These are phyloP conservation scores for Primulina huaijiensis DNA, from an alignment of 257 asterid genomes.

Conservation along the genomic window DNA sequence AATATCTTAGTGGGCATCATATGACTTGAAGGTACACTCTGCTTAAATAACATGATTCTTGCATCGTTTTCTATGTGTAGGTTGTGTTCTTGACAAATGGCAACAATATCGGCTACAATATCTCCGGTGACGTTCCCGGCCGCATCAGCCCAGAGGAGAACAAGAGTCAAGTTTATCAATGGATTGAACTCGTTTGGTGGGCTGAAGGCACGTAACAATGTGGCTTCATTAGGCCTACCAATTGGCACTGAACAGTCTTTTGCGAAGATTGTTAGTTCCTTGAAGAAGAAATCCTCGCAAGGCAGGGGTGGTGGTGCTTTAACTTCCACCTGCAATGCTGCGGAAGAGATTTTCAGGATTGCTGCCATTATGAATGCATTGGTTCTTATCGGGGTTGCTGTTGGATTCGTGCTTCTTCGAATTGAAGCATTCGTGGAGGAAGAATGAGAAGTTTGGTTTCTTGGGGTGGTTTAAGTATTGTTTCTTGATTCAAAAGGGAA, in stretches of 20 bases:
- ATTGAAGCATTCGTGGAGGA: slow-evolving; percentile 72
- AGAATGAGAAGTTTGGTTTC: slow-evolving; percentile 36
- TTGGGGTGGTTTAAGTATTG: slow-evolving; percentile 23
- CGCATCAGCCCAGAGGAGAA: slow-evolving; percentile 36
- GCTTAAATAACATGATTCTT: slow-evolving; percentile 3
- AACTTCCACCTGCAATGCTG: slow-evolving; percentile 57
- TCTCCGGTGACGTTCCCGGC: slow-evolving; percentile 40
- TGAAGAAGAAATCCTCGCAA: slow-evolving; percentile 33
- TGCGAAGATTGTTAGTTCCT: slow-evolving; percentile 57
- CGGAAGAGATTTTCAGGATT: slow-evolving; percentile 67
- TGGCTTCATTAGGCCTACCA: slow-evolving; percentile 57
- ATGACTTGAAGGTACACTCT: neutral
- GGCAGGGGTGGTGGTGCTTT: slow-evolving; percentile 47
- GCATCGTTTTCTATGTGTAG: slow-evolving; percentile 27
- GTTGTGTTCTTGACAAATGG: slow-evolving; percentile 40
- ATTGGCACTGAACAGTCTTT: slow-evolving; percentile 58
- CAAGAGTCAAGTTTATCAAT: slow-evolving; percentile 48
- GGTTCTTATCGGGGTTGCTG: slow-evolving; percentile 78
- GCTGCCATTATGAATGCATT: slow-evolving; percentile 63
- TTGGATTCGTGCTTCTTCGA: slow-evolving; percentile 86
- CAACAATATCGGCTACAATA: slow-evolving; percentile 43
- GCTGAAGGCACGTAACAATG: slow-evolving; percentile 73
- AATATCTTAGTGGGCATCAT: neutral
- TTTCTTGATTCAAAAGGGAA: slow-evolving; percentile 27
- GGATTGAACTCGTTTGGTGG: slow-evolving; percentile 83